These are phyloP conservation scores for Achlya hypogyna DNA, from an alignment of 352 stramenopile genomes.

Conservation along the genomic window DNA sequence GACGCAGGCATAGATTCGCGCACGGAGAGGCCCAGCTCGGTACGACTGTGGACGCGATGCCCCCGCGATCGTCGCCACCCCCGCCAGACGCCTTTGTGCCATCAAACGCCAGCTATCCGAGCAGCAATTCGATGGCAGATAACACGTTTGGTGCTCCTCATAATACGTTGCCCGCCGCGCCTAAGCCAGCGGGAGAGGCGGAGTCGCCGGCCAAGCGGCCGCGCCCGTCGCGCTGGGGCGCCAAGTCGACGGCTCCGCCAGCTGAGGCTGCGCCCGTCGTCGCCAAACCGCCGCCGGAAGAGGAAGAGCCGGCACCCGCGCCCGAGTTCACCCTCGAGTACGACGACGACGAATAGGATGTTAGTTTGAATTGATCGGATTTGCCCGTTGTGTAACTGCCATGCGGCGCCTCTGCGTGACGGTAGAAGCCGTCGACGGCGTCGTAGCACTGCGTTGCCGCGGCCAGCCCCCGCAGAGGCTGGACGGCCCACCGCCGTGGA, in stretches of 20 bases:
- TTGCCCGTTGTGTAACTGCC: neutral
- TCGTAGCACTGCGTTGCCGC: neutral
- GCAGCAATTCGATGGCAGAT: neutral
- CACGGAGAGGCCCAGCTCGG: conserved; percentile 64
- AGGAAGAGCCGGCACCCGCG: neutral
- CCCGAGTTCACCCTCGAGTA: conserved; percentile 16
- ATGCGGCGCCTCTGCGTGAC: no score
- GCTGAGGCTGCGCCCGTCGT: neutral
- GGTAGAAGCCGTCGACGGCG: neutral
- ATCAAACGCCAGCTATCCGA: neutral
- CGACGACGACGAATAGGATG: conserved; percentile 11
- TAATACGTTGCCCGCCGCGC: neutral
- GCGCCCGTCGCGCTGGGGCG: conserved; percentile 7
- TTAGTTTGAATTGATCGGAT: neutral
- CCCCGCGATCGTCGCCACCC: neutral
- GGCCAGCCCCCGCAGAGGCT: neutral
- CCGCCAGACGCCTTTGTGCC: neutral
- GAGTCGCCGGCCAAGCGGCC: neutral
- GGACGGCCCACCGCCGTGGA: neutral
- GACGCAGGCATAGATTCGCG: conserved; percentile 45
- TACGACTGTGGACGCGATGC: conserved; percentile 12
- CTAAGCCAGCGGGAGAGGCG: no score
- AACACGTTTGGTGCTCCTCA: neutral
- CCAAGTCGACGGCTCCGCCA: neutral
- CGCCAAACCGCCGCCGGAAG: neutral